Percentiles rank a stretch among this genome's conserved stretches.
phyloP scores from a whole-genome alignment of 2,329 filamentous ascomycete species.

The Diaporthe nobilis region DNA sequence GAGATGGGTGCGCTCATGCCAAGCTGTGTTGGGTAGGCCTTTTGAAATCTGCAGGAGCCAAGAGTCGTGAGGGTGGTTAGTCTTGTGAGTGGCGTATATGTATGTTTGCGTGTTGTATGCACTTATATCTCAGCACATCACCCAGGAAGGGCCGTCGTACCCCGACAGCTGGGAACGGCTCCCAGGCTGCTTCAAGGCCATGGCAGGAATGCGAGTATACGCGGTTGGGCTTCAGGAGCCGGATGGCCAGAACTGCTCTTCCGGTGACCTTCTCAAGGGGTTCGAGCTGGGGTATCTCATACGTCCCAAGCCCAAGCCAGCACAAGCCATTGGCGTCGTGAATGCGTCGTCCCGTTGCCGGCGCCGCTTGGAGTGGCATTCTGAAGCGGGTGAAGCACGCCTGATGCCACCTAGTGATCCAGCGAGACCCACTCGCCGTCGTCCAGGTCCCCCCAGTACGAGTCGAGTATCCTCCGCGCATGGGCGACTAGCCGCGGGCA shows the following conservation, averaged over 20 bases:
- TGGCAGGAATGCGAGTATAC: not conserved
- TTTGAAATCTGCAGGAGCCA: no score
- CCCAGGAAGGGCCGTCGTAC: not conserved
- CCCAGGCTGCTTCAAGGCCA: not conserved
- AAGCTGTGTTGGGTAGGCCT: not conserved
- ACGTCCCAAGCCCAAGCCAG: not conserved
- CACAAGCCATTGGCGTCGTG: not conserved
- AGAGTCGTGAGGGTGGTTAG: no score
- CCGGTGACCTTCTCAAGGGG: no score
- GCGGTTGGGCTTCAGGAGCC: not conserved
- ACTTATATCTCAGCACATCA: not conserved
- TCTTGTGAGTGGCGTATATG: not conserved
- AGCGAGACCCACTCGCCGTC: slow-evolving; percentile 2
- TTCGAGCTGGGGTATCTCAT: not conserved
- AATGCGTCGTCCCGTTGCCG: not conserved
- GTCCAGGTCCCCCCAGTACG: slow-evolving; percentile 46
- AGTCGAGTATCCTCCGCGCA: slow-evolving; percentile 59
- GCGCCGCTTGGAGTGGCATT: not conserved
- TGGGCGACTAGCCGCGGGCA: slow-evolving; percentile 77
- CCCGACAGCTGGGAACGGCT: not conserved
- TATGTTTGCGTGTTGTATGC: not conserved
- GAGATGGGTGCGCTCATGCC: no score
- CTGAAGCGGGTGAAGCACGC: not conserved
- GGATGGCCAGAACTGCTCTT: not conserved
- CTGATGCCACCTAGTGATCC: not conserved